Conservation (phyloP, 768 basidiomycete species). For the Auriscalpium vulgare region DNA sequence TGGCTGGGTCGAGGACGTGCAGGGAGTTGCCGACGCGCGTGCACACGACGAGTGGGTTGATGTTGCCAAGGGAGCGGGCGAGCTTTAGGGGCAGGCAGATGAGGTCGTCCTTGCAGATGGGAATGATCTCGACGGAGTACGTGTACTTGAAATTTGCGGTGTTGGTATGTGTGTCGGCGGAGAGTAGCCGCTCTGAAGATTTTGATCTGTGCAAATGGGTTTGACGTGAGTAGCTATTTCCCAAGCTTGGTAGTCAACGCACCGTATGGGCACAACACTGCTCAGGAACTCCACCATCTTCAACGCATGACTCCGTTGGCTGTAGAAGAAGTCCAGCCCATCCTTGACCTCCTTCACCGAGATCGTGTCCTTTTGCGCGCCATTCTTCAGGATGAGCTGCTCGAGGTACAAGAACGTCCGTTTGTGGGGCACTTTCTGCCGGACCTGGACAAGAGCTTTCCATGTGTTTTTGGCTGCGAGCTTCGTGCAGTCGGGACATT, state of each 20-base stretch:
- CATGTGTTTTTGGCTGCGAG: slow-evolving; percentile 98
- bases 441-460: slow-evolving; percentile 97
- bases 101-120: slow-evolving; percentile 97
- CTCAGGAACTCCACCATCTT: slow-evolving; percentile 95
- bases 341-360: slow-evolving; percentile 89
- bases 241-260: slow-evolving; percentile 19
- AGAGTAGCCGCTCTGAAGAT: slow-evolving; percentile 89
- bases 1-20: slow-evolving; percentile 84
- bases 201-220: slow-evolving; percentile 54
- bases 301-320: slow-evolving; percentile 80
- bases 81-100: slow-evolving; percentile 82
- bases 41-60: slow-evolving; percentile 82
- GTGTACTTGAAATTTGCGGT: slow-evolving; percentile 97
- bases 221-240: neutral
- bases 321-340: slow-evolving; percentile 96
- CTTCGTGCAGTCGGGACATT: slow-evolving; percentile 90
- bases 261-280: slow-evolving; percentile 85
- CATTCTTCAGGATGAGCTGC: slow-evolving; percentile 93
- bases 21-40: slow-evolving; percentile 87
- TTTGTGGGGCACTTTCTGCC: slow-evolving; percentile 97
- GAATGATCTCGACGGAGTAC: slow-evolving; percentile 94
- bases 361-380: slow-evolving; percentile 94
- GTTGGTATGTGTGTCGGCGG: slow-evolving; percentile 83
- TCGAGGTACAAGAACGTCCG: slow-evolving; percentile 96
- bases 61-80: slow-evolving; percentile 79